Conservation (phyloP, 108 stramenopile genomes). For the Cyclotella atomus region DNA sequence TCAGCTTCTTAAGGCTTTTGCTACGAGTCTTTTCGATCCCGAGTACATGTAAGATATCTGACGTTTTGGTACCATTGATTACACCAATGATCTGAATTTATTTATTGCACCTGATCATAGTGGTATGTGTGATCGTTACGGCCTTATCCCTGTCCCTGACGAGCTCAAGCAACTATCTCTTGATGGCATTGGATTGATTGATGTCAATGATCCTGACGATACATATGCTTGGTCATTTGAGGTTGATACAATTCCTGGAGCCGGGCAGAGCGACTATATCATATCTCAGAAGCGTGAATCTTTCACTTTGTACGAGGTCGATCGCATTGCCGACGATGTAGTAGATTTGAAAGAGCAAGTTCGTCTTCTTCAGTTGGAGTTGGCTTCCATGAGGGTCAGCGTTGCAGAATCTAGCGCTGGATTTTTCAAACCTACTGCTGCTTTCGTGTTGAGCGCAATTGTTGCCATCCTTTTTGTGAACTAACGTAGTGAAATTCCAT, state of each 20-base stretch:
- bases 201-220: conserved; percentile 18
- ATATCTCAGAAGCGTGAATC: conserved; percentile 31
- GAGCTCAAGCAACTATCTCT: conserved; percentile 29
- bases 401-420: not conserved
- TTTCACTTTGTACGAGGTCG: conserved; percentile 37
- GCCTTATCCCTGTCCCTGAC: conserved; percentile 33
- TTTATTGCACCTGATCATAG: too few species aligned
- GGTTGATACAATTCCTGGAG: conserved; percentile 26
- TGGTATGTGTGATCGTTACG: conserved; percentile 34
- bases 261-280: conserved; percentile 40
- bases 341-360: conserved; percentile 23
- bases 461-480: conserved; percentile 3
- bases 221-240: conserved; percentile 36
- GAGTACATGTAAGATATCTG: too few species aligned
- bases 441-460: conserved; percentile 12
- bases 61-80: too few species aligned
- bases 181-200: conserved; percentile 37
- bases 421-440: conserved; percentile 2
- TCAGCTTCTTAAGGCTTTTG: conserved; percentile 51
- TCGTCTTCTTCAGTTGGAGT: conserved; percentile 25
- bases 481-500: not conserved
- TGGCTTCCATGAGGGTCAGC: conserved; percentile 24
- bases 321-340: conserved; percentile 36
- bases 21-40: conserved; percentile 34
- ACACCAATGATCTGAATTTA: too few species aligned